Percentiles rank a stretch among this genome's conserved stretches.
These are phyloP conservation scores for Leishmania martiniquensis DNA, from an alignment of 208 protist species.

Conservation along the genomic window DNA sequence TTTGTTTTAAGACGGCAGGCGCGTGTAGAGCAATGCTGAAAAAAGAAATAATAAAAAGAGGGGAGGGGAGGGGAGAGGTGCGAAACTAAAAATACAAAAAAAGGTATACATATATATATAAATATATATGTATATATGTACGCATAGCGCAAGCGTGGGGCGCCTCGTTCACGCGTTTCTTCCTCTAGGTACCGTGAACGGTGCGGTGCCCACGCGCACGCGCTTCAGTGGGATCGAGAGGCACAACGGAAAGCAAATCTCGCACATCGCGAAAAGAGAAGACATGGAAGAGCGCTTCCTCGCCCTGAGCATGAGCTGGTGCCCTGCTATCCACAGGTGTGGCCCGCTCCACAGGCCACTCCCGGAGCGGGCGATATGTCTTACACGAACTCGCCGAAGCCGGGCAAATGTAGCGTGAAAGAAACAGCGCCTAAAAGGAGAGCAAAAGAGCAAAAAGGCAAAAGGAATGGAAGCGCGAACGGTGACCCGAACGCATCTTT, in stretches of 20 bases:
- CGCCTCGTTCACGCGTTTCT: not conserved
- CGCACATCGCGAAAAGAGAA: not conserved
- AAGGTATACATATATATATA: too few species aligned
- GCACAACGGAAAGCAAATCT: not conserved
- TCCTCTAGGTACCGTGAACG: not conserved
- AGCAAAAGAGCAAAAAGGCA: not conserved
- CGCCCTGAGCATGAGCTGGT: not conserved
- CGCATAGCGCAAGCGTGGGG: not conserved
- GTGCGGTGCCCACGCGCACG: not conserved
- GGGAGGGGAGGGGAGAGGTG: too few species aligned
- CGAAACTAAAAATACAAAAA: too few species aligned
- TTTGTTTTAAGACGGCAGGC: not conserved
- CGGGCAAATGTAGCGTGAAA: not conserved
- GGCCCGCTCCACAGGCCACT: not conserved
- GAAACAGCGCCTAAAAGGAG: not conserved
- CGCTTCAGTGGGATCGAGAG: not conserved
- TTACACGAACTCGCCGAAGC: not conserved
- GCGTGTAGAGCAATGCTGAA: not conserved
- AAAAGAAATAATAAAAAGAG: not conserved
- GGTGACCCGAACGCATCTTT: not conserved
- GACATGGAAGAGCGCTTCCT: not conserved
- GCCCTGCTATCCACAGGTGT: not conserved
- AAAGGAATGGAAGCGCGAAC: not conserved
- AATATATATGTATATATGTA: too few species aligned
- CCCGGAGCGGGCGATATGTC: not conserved